Percentiles rank a stretch among this genome's conserved stretches.
phyloP scores from a whole-genome alignment of 2,329 filamentous ascomycete genomes.

The Colletotrichum cereale region DNA sequence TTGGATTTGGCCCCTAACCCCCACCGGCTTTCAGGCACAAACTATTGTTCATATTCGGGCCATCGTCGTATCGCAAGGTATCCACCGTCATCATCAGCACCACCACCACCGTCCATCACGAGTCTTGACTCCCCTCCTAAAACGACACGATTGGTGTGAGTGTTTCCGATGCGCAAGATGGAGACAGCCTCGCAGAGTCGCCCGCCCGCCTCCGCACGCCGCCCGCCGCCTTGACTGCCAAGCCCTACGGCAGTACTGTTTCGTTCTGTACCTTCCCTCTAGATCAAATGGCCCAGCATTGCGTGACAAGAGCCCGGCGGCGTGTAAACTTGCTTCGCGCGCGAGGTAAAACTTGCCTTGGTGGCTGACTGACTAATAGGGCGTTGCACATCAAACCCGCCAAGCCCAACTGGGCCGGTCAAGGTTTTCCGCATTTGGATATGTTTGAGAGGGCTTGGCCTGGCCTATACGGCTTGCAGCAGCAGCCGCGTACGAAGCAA shows the following conservation, averaged over 20 bases:
- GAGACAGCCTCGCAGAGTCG: background rate
- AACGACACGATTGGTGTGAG: background rate
- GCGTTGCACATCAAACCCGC: background rate
- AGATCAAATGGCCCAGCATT: background rate
- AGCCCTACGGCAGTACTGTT: background rate
- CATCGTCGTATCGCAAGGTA: background rate
- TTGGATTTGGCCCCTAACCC: no score
- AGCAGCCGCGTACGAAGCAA: background rate
- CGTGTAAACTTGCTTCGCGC: background rate
- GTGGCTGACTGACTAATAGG: background rate
- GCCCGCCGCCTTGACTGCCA: background rate
- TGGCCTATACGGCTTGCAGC: background rate
- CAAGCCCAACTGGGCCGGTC: background rate
- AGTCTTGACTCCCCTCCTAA: background rate
- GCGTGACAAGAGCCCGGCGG: background rate
- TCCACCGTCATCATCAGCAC: background rate
- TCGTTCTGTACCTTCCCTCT: background rate
- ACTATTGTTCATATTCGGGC: background rate
- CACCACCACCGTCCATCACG: background rate
- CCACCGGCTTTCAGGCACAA: background rate
- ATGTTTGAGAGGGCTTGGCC: constrained; percentile 1
- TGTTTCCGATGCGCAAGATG: background rate
- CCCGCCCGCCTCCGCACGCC: no score
- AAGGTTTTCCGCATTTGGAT: background rate
- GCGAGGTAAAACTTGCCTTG: background rate